phyloP scores from a whole-genome alignment of 1,139 yeast species.

The Saccharomyces hybrid region DNA sequence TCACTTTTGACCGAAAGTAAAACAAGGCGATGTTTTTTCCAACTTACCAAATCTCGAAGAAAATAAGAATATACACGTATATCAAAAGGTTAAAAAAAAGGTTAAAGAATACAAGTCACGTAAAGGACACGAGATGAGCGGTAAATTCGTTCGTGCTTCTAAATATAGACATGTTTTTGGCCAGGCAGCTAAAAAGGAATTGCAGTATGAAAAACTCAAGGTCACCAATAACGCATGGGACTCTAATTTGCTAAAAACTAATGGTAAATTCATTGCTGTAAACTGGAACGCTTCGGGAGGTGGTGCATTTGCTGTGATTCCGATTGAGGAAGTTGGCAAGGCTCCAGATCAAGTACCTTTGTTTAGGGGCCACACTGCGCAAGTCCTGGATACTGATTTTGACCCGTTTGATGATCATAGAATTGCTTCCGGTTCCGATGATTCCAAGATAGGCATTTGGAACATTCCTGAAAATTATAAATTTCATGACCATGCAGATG shows the following conservation, averaged over 20 bases:
- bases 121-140: slow-evolving; percentile 57
- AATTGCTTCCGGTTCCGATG: slow-evolving; percentile 85
- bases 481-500: slow-evolving; percentile 33
- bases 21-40: no score
- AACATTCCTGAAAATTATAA: slow-evolving; percentile 75
- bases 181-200: slow-evolving; percentile 80
- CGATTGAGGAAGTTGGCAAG: slow-evolving; percentile 77
- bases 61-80: no score
- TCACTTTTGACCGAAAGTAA: no score
- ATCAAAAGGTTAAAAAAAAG: no score
- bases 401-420: slow-evolving; percentile 77
- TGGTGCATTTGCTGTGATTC: slow-evolving; percentile 95
- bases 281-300: slow-evolving; percentile 97
- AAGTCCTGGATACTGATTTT: slow-evolving; percentile 86
- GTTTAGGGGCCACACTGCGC: slow-evolving; percentile 92
- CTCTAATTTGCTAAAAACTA: slow-evolving; percentile 75
- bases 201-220: slow-evolving; percentile 79
- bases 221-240: slow-evolving; percentile 94
- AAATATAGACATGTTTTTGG: slow-evolving; percentile 95
- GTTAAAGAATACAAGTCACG: no score
- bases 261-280: slow-evolving; percentile 77
- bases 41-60: no score
- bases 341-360: slow-evolving; percentile 89
- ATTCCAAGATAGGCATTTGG: slow-evolving; percentile 84
- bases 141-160: slow-evolving; percentile 91